These are phyloP conservation scores for Fraxinus albicans DNA, from an alignment of 305 asterid species.

Conservation along the genomic window DNA sequence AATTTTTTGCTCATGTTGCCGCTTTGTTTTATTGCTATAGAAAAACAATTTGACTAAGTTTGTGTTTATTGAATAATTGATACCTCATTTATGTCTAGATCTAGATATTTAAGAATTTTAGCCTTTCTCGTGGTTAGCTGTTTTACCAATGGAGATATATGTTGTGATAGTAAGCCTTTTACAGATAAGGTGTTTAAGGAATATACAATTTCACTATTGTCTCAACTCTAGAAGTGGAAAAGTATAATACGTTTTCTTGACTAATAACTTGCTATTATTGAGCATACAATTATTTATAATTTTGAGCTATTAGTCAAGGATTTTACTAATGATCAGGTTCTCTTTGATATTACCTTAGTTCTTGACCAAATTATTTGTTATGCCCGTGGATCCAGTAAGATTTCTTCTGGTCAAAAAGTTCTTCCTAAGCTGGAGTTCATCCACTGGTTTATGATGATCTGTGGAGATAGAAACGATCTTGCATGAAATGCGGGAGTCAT, in stretches of 20 bases:
- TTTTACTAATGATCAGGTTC: neutral
- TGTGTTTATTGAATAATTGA: slow-evolving; percentile 7
- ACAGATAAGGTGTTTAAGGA: neutral
- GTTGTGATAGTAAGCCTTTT: neutral
- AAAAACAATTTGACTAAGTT: slow-evolving; percentile 12
- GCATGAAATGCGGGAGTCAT: neutral
- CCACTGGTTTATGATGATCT: neutral
- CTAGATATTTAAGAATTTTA: slow-evolving; percentile 10
- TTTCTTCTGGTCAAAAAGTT: neutral
- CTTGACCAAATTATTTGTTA: neutral
- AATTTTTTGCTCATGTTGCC: neutral
- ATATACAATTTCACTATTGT: neutral
- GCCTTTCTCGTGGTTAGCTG: neutral
- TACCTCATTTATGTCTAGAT: neutral
- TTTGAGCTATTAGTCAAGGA: neutral
- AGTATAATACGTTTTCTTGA: neutral
- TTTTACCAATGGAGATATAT: neutral
- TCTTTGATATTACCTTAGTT: neutral
- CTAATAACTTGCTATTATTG: neutral
- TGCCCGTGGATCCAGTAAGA: neutral
- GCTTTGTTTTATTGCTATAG: slow-evolving; percentile 11
- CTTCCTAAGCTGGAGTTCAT: slow-evolving; percentile 1
- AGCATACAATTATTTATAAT: neutral
- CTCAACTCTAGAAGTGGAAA: neutral
- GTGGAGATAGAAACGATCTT: neutral